phyloP scores from a whole-genome alignment of 2,329 filamentous ascomycete genomes.

The Fusarium algeriense region DNA sequence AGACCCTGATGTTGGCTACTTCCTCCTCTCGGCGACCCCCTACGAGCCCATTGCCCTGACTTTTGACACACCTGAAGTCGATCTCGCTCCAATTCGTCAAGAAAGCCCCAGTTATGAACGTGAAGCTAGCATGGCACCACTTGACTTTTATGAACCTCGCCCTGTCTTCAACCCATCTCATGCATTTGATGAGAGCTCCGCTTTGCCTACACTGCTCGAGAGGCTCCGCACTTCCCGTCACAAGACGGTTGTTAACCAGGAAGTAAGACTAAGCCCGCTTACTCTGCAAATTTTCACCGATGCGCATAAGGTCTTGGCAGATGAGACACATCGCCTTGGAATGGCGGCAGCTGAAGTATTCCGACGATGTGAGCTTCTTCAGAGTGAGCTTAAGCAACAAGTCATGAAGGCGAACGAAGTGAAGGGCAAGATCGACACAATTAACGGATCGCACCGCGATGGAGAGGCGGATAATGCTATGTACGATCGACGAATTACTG shows the following conservation, averaged over 20 bases:
- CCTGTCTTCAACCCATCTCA: conserved; percentile 74
- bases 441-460: conserved; percentile 62
- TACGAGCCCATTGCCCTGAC: conserved; percentile 69
- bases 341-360: conserved; percentile 80
- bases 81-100: conserved; percentile 58
- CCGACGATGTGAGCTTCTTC: conserved; percentile 75
- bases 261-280: conserved; percentile 76
- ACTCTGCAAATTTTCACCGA: conserved; percentile 79
- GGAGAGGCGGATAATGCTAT: conserved; percentile 67
- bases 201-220: conserved; percentile 68
- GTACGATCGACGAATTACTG: conserved; percentile 69
- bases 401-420: conserved; percentile 75
- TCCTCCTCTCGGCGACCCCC: conserved; percentile 70
- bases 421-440: conserved; percentile 73
- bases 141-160: conserved; percentile 71
- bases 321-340: conserved; percentile 76
- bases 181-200: conserved; percentile 68
- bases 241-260: conserved; percentile 72
- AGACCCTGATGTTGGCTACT: conserved; percentile 74
- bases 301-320: conserved; percentile 76
- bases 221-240: conserved; percentile 70
- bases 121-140: conserved; percentile 58
- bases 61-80: conserved; percentile 70
- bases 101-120: conserved; percentile 59
- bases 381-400: conserved; percentile 75